These are phyloP conservation scores for Dictyostelium citrinum DNA, from an alignment of 78 protist genomes.

Conservation along the genomic window DNA sequence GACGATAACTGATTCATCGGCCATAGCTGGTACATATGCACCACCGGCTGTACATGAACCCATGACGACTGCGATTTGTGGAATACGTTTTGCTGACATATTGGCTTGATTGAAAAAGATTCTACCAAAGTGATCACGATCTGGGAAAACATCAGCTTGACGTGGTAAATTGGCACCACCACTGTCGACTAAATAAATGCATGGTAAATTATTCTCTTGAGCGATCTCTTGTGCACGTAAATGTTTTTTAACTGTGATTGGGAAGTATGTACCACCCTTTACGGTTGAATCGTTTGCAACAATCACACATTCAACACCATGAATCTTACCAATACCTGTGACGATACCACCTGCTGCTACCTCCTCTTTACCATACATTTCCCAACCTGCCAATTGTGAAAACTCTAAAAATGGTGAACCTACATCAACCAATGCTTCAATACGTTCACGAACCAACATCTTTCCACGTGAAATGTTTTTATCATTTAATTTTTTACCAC, in stretches of 20 bases:
- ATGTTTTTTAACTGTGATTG: constrained; percentile 97
- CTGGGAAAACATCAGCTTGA: constrained; percentile 97
- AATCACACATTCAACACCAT: constrained; percentile 91
- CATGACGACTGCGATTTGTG: constrained; percentile 98
- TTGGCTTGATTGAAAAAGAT: constrained; percentile 97
- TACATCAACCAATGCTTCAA: constrained; percentile 89
- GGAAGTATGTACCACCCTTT: constrained; percentile 98
- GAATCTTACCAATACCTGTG: constrained; percentile 94
- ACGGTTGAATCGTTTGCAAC: constrained; percentile 99
- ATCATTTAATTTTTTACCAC: constrained; percentile 77
- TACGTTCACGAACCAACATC: constrained; percentile 91
- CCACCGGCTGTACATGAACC: constrained; percentile 99
- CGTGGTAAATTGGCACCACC: constrained; percentile 96
- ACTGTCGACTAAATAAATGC: constrained; percentile 95
- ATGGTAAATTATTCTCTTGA: constrained; percentile 92
- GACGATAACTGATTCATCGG: constrained; percentile 96
- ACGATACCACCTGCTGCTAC: constrained; percentile 94
- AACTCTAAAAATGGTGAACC: constrained; percentile 96
- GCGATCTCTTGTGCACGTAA: constrained; percentile 95
- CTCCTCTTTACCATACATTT: constrained; percentile 86
- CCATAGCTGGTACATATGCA: constrained; percentile 98
- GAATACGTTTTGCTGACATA: constrained; percentile 92
- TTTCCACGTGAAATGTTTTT: constrained; percentile 88
- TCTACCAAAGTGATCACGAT: constrained; percentile 96
- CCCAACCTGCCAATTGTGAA: constrained; percentile 93